These are phyloP conservation scores for Anisodus acutangulus DNA, from an alignment of 257 asterid genomes.

Conservation along the genomic window DNA sequence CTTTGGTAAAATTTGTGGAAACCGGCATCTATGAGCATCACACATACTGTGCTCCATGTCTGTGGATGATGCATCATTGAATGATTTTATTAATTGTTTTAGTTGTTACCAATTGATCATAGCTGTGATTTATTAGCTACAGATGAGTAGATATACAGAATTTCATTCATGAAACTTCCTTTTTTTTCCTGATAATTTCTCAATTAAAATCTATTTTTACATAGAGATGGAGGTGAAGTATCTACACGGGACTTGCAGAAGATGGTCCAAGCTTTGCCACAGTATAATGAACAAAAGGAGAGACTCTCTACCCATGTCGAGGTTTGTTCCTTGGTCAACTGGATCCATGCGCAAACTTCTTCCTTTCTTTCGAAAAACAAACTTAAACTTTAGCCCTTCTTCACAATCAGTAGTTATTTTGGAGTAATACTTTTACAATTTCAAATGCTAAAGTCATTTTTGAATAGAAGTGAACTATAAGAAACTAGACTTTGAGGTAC, in stretches of 20 bases:
- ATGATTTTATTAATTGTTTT: constrained; percentile 16
- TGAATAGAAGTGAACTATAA: background rate
- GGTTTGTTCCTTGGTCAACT: constrained; percentile 56
- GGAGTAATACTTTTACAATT: background rate
- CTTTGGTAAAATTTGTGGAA: background rate
- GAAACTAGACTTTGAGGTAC: constrained; percentile 16
- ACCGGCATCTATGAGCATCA: background rate
- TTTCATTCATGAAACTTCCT: background rate
- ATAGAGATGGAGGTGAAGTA: constrained; percentile 87
- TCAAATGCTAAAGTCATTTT: background rate
- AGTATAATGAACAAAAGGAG: constrained; percentile 91
- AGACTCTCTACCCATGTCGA: constrained; percentile 87
- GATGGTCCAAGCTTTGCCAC: constrained; percentile 97
- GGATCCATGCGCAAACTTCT: constrained; percentile 27
- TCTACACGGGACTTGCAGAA: constrained; percentile 95
- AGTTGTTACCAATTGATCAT: constrained; percentile 20
- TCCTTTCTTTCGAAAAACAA: constrained; percentile 24
- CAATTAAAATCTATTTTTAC: constrained; percentile 38
- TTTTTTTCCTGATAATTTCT: constrained; percentile 9
- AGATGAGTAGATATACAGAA: background rate
- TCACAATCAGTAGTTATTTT: background rate
- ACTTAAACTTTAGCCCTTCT: constrained; percentile 23
- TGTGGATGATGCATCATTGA: constrained; percentile 7
- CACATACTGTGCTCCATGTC: background rate
- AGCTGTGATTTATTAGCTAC: constrained; percentile 22